Conservation (phyloP, 2,329 filamentous ascomycete species). For the Venturiaceae sp. region DNA sequence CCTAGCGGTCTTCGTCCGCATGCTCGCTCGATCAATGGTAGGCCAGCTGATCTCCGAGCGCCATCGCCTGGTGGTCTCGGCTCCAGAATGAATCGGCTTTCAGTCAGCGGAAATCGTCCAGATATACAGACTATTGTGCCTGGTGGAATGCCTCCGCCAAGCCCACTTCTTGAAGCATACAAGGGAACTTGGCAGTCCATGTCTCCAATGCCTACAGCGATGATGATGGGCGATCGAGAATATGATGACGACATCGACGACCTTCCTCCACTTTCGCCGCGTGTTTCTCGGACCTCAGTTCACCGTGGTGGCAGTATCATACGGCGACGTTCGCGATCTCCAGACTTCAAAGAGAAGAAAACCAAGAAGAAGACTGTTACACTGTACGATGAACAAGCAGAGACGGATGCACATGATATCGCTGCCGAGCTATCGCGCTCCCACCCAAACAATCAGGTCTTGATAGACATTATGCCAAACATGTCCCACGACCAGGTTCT, state of each 20-base stretch:
- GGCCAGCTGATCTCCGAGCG: constrained; percentile 12
- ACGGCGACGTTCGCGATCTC: constrained; percentile 11
- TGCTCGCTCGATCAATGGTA: constrained; percentile 18
- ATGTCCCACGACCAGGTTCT: constrained; percentile 83
- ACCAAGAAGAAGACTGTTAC: constrained; percentile 49
- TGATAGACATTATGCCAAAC: constrained; percentile 76
- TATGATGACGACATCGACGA: constrained; percentile 42
- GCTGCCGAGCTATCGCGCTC: constrained; percentile 63
- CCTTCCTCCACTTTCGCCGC: constrained; percentile 21
- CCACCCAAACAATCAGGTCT: constrained; percentile 52
- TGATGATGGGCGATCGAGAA: constrained; percentile 47
- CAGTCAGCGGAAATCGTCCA: constrained; percentile 35
- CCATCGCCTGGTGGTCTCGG: constrained; percentile 21
- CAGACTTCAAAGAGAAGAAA: constrained; percentile 16
- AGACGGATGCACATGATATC: constrained; percentile 66
- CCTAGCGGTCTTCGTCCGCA: constrained; percentile 19
- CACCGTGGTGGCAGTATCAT: constrained; percentile 15
- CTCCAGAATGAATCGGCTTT: constrained; percentile 34
- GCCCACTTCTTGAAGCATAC: constrained; percentile 84
- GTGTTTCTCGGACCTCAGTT: constrained; percentile 18
- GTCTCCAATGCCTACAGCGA: constrained; percentile 85
- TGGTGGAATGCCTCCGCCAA: constrained; percentile 53
- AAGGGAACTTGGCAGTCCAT: constrained; percentile 89
- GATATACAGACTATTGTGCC: constrained; percentile 16
- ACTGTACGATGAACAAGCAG: constrained; percentile 65